Base-by-base conservation (phyloP, 2,329 filamentous ascomycete species). In the Hypoxylon rubiginosum region DNA sequence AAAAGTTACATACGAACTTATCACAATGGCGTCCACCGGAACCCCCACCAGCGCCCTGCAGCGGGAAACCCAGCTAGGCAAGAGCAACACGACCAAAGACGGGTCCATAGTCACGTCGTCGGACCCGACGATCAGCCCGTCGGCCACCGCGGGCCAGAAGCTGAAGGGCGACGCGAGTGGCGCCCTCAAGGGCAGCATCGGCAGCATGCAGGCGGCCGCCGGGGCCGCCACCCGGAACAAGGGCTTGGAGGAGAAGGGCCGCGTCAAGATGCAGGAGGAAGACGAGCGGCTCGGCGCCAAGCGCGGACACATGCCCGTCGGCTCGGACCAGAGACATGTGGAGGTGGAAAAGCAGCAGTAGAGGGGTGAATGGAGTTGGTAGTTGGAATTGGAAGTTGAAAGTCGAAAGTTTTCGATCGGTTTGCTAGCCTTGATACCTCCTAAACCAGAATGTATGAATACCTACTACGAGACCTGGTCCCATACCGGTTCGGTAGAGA, bases 101-200 rank as follows among this genome's bases (percentile, higher is more conserved):
- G 72, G 72, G 21, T 43, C 58, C 4, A 53, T 65, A 0, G 70
- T 73, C 7, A 61, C 56, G 2, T 70, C 71, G 2, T 30, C 66
- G 6, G 72, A 74, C 45, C 68, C 73, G 0, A 67, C 65, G 11
- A 67, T 66, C 28, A 55, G 58, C 39, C 72, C 72, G 6, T 56
- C 67, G 9, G 71, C 69, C n/a, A 58, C 34, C n/a, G 32, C 63
- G 9, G 61, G 58, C 46, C 66, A 73, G 68, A 74, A 73, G 65
- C 67, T 74, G 48, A 72, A 71, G 58, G 72, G 72, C 51, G 71
- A 73, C 56, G 62, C 61, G 26, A 49, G 64, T 49, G 72, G 72
- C 45, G 71, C 71, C 15, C 15, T 72, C 32, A 64, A 58, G 28
- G 71, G 67, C 15, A 68, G 45, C 58, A 17, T 67, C 7, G 72